A percentile compares a stretch with the other conserved stretches of the same genome.
phyloP scores from a whole-genome alignment of 2,329 filamentous ascomycete genomes.

The Diaporthe vaccinii region DNA sequence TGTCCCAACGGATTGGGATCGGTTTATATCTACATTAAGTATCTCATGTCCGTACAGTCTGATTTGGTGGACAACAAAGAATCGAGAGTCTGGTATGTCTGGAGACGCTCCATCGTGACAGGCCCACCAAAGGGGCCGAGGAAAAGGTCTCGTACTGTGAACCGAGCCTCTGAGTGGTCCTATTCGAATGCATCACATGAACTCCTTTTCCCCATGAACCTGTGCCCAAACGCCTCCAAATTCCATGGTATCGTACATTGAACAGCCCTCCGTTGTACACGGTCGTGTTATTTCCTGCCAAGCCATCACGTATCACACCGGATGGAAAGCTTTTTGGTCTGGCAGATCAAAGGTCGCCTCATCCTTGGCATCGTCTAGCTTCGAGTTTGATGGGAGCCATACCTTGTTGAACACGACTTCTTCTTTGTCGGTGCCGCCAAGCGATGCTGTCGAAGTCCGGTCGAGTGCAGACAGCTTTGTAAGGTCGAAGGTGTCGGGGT shows the following conservation, averaged over 20 bases:
- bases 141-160: neutral
- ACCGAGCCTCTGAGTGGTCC: neutral
- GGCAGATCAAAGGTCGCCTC: neutral
- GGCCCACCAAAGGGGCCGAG: neutral
- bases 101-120: too few species aligned
- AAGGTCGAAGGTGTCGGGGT: constrained; percentile 13
- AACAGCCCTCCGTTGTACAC: too few species aligned
- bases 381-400: neutral
- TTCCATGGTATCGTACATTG: neutral
- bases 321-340: constrained; percentile 9
- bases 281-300: neutral
- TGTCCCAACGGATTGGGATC: neutral
- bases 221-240: neutral
- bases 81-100: neutral
- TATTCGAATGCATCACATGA: neutral
- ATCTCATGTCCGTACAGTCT: neutral
- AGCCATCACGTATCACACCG: neutral
- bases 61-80: neutral
- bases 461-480: neutral
- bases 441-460: neutral
- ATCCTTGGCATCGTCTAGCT: neutral
- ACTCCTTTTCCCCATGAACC: neutral
- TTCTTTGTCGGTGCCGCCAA: neutral
- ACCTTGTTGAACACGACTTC: constrained; percentile 20
- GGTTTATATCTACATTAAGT: neutral